These are phyloP conservation scores for Apiospora phragmitis DNA, from an alignment of 2,329 filamentous ascomycete species.

Conservation along the genomic window DNA sequence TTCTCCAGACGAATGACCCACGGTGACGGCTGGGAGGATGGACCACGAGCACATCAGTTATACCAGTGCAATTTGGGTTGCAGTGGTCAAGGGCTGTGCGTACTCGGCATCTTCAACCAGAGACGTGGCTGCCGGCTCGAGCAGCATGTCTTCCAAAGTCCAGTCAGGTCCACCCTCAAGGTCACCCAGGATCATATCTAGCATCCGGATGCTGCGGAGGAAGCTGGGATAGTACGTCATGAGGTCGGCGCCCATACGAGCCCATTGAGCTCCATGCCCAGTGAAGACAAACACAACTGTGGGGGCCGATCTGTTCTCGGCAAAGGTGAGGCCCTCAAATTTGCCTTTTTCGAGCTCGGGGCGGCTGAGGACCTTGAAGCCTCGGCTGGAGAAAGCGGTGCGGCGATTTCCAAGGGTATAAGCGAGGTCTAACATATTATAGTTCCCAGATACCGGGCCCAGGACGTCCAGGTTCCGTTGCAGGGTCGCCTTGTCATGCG, in stretches of 20 bases:
- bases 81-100: constrained; percentile 36
- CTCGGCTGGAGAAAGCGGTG: constrained; percentile 10
- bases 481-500: constrained; percentile 23
- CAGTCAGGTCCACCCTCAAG: constrained; percentile 18
- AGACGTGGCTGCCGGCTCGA: neutral
- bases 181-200: constrained; percentile 18
- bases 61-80: constrained; percentile 43
- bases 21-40: constrained; percentile 34
- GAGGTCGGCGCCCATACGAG: constrained; percentile 27
- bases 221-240: constrained; percentile 15
- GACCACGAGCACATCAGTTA: constrained; percentile 38
- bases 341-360: neutral
- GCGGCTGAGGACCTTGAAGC: constrained; percentile 11
- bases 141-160: constrained; percentile 11
- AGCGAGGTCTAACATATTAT: constrained; percentile 21
- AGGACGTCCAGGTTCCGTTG: constrained; percentile 14
- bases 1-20: constrained; percentile 41
- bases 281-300: constrained; percentile 26
- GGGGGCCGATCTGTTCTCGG: constrained; percentile 9
- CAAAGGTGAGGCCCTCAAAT: neutral
- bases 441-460: constrained; percentile 13
- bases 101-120: constrained; percentile 29
- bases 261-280: constrained; percentile 29
- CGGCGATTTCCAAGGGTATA: constrained; percentile 22
- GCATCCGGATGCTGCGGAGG: constrained; percentile 13